Conservation (phyloP, 1,139 yeast genomes). For the Candida anutae region DNA sequence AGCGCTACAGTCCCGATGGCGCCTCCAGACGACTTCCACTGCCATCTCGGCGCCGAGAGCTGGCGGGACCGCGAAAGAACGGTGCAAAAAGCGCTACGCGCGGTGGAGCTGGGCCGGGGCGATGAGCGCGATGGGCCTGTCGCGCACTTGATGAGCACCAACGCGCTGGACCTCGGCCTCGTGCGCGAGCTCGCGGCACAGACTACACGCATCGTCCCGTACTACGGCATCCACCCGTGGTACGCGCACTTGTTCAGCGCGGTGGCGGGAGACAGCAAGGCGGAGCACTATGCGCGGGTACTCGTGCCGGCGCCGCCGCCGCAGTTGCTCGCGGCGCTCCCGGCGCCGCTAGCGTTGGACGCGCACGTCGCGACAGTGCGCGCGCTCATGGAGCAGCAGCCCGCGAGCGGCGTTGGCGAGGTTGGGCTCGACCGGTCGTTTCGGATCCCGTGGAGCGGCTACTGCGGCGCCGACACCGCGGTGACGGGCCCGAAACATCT, state of each 20-base stretch:
- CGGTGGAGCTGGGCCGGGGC: background rate
- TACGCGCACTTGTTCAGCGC: constrained; percentile 51
- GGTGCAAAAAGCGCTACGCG: background rate
- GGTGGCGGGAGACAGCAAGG: constrained; percentile 19
- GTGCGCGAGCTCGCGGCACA: background rate
- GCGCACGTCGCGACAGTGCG: constrained; percentile 26
- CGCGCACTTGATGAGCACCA: constrained; percentile 45
- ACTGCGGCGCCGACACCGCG: constrained; percentile 31
- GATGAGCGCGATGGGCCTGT: no score
- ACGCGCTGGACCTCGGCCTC: background rate
- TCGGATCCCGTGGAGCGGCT: constrained; percentile 58
- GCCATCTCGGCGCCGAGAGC: constrained; percentile 8
- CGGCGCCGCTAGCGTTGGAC: constrained; percentile 48
- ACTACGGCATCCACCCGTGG: constrained; percentile 93
- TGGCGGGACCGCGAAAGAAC: constrained; percentile 3
- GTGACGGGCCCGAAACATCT: no score
- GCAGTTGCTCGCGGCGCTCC: constrained; percentile 43
- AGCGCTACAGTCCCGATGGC: no score
- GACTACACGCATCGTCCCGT: constrained; percentile 36
- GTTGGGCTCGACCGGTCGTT: constrained; percentile 79
- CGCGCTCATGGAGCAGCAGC: constrained; percentile 15
- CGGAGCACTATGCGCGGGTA: constrained; percentile 49
- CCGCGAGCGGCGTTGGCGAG: constrained; percentile 59
- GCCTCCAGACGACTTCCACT: constrained; percentile 13
- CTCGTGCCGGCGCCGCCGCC: constrained; percentile 34